Evolutionary conservation across 177 flowering plant genomes (phyloP).

Genomic region (Vitis hybrid): DNA sequence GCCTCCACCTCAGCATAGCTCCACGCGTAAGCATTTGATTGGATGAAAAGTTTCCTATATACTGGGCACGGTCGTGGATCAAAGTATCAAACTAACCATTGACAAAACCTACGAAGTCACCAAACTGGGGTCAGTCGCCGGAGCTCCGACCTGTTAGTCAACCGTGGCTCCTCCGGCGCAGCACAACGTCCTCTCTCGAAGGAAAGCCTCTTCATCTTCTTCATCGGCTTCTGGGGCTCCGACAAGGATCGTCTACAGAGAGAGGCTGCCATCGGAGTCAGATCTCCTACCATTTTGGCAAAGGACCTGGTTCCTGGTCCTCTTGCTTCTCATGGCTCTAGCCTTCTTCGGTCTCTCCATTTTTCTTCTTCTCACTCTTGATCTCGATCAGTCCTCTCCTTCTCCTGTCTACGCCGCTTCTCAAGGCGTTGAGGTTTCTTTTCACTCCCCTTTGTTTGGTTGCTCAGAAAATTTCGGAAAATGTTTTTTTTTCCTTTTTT

Average conservation of each 20-base stretch:
- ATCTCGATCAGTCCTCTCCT: constrained; percentile 51
- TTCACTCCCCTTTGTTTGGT: not conserved
- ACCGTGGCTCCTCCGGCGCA: constrained; percentile 83
- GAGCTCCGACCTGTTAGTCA: constrained; percentile 5
- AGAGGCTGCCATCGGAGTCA: constrained; percentile 7
- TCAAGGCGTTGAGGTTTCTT: constrained; percentile 68
- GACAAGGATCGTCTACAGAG: constrained; percentile 49
- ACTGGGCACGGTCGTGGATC: no score
- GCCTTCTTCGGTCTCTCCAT: constrained; percentile 62
- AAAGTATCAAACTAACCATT: no score
- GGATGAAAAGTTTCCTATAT: no score
- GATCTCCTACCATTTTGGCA: constrained; percentile 36
- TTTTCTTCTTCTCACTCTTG: constrained; percentile 20
- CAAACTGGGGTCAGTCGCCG: no score
- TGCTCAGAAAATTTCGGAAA: no score
- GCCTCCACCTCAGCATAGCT: no score
- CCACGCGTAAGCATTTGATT: no score
- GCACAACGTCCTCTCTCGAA: constrained; percentile 32
- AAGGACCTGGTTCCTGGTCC: constrained; percentile 70
- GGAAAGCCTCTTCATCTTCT: constrained; percentile 37
- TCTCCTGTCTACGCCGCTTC: constrained; percentile 52
- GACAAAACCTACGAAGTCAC: no score
- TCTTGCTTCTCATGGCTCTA: constrained; percentile 76
- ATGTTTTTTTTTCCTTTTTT: not conserved
- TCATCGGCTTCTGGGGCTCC: constrained; percentile 24